These are phyloP conservation scores for Pluteus cervinus DNA, from an alignment of 768 basidiomycete genomes.

Conservation along the genomic window DNA sequence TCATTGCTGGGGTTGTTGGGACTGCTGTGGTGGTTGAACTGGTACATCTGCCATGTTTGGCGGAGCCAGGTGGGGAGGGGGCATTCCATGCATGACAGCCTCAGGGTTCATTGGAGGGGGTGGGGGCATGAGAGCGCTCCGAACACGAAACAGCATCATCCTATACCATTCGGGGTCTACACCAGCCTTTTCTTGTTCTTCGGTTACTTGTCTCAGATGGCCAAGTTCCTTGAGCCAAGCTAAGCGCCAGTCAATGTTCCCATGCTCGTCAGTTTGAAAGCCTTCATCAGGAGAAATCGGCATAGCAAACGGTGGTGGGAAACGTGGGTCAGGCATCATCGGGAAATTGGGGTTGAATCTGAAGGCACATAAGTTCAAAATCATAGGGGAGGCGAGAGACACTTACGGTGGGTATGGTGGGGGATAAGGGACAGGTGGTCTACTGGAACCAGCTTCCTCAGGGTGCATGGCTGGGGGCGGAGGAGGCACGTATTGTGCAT, in stretches of 20 bases:
- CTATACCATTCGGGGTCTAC: constrained; percentile 81
- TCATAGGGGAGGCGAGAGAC: constrained; percentile 4
- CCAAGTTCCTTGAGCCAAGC: constrained; percentile 79
- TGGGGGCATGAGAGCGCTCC: constrained; percentile 59
- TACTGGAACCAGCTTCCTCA: constrained; percentile 56
- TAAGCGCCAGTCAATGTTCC: constrained; percentile 73
- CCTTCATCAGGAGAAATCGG: constrained; percentile 60
- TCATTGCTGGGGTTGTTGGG: constrained; percentile 22
- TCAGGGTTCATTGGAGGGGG: constrained; percentile 46
- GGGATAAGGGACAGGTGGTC: constrained; percentile 46
- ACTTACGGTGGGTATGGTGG: constrained; percentile 59
- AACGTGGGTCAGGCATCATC: constrained; percentile 65
- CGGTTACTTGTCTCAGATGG: constrained; percentile 68
- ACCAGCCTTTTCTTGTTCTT: constrained; percentile 76
- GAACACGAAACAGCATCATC: constrained; percentile 79
- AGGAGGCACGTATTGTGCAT: constrained; percentile 47
- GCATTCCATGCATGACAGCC: constrained; percentile 40
- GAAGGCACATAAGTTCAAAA: constrained; percentile 14
- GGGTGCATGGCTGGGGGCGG: constrained; percentile 53
- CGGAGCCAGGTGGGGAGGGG: constrained; percentile 32
- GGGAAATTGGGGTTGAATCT: constrained; percentile 75
- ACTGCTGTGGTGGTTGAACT: constrained; percentile 25
- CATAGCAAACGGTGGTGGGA: constrained; percentile 48
- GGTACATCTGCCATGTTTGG: constrained; percentile 34
- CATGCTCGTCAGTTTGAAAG: constrained; percentile 70